Base-by-base conservation (phyloP, 176 grass and related monocot genomes). In the Zea luxurians region DNA sequence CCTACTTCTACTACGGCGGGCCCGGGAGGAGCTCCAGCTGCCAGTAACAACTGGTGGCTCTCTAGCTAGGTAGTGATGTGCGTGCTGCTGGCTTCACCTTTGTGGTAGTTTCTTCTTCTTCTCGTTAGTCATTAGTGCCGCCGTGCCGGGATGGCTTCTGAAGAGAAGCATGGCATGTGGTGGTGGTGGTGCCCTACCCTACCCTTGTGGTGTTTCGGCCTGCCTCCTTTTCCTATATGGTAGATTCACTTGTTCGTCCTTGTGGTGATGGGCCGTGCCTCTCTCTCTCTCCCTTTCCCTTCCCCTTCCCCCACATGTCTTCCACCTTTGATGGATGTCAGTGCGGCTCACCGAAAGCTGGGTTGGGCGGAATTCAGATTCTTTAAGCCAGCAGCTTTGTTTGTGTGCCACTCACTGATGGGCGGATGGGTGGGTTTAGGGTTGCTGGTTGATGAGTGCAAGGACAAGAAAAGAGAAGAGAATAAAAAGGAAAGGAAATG, bases 1-100 rank as follows among this genome's bases (percentile, higher is more conserved):
- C 83, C 13, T 94, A 98, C 75, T 98, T 98, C 65, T 98, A 92
- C 86, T 98, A 98, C 10, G 95, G 93, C 42, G 93, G 93, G 78
- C 90, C 93, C n/a, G 93, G 93, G 54, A 87, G 89, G 91, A 93
- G 87, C 93, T 82, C 88, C 47, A 93, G 65, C 71, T 97, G 93
- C 85, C 86, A 69, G 64, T 90, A 86, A 77, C 13, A 86, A 27
- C 27, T 27, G 27, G 27, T 27, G 27, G 27, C 27, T 27, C 27
- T 27, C 27, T 27, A 27, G 27, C 27, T 27, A 89, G 83, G 42
- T 70, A 46, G 9, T 48, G 46, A 81, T 89, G 83, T 82, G 87
- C 7, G 77, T 13, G 9, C 41, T 72, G 54, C 34, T 45, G 44
- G 41, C 62, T 11, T 58, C 54, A 20, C n/a, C 27, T 27, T 63